Evolutionary conservation across 192 early-diverging fungal species (phyloP).

Genomic region (Blastocladiella britannica): DNA sequence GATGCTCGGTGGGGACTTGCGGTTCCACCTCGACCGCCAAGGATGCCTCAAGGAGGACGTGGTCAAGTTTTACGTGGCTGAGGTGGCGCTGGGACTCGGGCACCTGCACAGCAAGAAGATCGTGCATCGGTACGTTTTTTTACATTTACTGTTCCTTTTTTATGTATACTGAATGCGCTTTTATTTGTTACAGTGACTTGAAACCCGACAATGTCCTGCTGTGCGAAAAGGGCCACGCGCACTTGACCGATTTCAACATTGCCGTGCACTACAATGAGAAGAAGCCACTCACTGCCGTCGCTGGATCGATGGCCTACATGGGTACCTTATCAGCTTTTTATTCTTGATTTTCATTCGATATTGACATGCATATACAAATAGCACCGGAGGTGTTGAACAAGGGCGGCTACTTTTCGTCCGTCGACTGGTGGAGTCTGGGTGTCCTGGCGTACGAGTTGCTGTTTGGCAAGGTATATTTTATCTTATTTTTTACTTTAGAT

Average conservation of each 20-base stretch:
- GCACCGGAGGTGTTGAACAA: constrained; percentile 49
- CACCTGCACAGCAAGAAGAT: constrained; percentile 67
- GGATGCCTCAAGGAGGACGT: constrained; percentile 47
- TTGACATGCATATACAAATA: constrained; percentile 5
- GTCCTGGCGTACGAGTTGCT: constrained; percentile 75
- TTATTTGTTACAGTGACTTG: constrained; percentile 36
- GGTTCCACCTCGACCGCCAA: constrained; percentile 52
- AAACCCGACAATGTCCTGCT: constrained; percentile 82
- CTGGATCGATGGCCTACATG: constrained; percentile 87
- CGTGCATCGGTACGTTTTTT: constrained; percentile 44
- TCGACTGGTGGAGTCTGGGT: constrained; percentile 94
- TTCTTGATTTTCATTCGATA: constrained; percentile 1
- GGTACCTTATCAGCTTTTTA: constrained; percentile 17
- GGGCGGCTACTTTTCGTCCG: constrained; percentile 51
- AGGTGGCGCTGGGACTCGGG: constrained; percentile 53
- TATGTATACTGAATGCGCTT: background rate
- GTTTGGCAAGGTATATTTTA: constrained; percentile 35
- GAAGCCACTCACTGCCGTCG: constrained; percentile 48
- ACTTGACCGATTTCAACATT: constrained; percentile 92
- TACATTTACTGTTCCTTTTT: background rate
- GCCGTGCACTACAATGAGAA: constrained; percentile 47
- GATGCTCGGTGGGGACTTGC: constrained; percentile 73
- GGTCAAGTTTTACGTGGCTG: constrained; percentile 72
- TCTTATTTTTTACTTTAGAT: constrained; percentile 7
- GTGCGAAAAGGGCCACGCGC: constrained; percentile 59